Evolutionary conservation across 169 alveolate species (phyloP), one percentile per base, ranked within the genome.

Genomic region (Eimeria necatrix): DNA sequence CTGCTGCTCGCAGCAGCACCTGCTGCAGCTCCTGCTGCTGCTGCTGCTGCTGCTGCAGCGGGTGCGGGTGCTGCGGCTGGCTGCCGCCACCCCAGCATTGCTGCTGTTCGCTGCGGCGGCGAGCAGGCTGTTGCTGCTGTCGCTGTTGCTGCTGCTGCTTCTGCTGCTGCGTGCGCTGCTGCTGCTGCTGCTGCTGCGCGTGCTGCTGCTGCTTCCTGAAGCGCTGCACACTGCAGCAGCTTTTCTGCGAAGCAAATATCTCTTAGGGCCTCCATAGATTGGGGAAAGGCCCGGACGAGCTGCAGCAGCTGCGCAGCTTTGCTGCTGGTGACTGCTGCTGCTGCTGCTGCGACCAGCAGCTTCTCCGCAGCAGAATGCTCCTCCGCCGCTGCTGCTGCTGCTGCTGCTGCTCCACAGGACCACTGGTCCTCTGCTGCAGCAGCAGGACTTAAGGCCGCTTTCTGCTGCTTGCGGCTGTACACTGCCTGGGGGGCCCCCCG

Each of bases 21-120:
- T 84, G 83, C 52, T 84, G 52, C 68, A 18, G 92, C n/a, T 52
- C 80, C 52, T 84, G 60, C 22, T 84, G 92, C 60, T 52, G 92
- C 52, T 84, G 92, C 52, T 56, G 83, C 52, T 48, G 83, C 26
- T 46, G 60, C 18, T 46, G 60, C 92, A n/a, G n/a, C n/a, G n/a
- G n/a, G n/a, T n/a, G n/a, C n/a, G n/a, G n/a, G n/a, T n/a, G n/a
- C n/a, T n/a, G n/a, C n/a, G n/a, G n/a, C n/a, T n/a, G n/a, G n/a
- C n/a, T n/a, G n/a, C n/a, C n/a, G n/a, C n/a, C n/a, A n/a, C n/a
- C n/a, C n/a, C n/a, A n/a, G n/a, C n/a, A n/a, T n/a, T n/a, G n/a
- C n/a, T n/a, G n/a, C n/a, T n/a, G n/a, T n/a, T n/a, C n/a, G n/a
- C n/a, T n/a, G n/a, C n/a, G n/a, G n/a, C n/a, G n/a, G n/a, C n/a